These are phyloP conservation scores for Pseudocohnilembus persalinus DNA, from an alignment of 169 alveolate genomes.

Conservation along the genomic window DNA sequence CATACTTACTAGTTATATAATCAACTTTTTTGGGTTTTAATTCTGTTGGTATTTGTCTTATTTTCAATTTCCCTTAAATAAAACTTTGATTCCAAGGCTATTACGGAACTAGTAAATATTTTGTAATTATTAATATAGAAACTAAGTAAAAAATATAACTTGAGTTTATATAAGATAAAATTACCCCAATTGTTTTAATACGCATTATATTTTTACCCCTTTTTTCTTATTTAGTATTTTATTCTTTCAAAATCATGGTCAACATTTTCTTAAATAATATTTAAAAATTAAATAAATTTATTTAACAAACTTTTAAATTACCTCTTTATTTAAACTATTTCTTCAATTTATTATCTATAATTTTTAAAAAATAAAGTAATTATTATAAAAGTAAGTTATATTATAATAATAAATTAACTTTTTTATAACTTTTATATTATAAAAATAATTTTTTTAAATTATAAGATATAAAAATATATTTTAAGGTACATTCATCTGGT, in stretches of 20 bases:
- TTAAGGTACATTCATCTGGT: too few relatives aligned
- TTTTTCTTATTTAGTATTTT: too few relatives aligned
- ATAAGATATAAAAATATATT: too few relatives aligned
- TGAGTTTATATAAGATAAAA: too few relatives aligned
- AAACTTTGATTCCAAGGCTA: not conserved
- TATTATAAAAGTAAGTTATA: too few relatives aligned
- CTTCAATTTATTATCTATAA: not conserved
- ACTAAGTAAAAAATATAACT: too few relatives aligned
- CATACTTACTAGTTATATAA: not conserved
- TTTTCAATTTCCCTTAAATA: not conserved
- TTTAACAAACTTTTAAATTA: too few relatives aligned
- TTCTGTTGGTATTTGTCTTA: not conserved
- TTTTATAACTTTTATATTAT: too few relatives aligned
- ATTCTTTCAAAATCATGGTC: not conserved
- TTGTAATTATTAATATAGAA: not conserved
- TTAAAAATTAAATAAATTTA: too few relatives aligned
- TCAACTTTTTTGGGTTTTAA: not conserved
- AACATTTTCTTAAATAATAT: not conserved
- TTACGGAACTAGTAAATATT: not conserved
- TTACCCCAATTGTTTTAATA: not conserved
- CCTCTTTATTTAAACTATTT: not conserved
- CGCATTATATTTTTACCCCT: not conserved
- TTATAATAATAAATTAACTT: too few relatives aligned
- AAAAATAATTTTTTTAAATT: too few relatives aligned
- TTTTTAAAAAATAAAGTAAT: too few relatives aligned